A percentile compares a stretch with the other conserved stretches of the same genome.
These are phyloP conservation scores for Neurospora discreta DNA, from an alignment of 495 filamentous ascomycete genomes.

Conservation along the genomic window DNA sequence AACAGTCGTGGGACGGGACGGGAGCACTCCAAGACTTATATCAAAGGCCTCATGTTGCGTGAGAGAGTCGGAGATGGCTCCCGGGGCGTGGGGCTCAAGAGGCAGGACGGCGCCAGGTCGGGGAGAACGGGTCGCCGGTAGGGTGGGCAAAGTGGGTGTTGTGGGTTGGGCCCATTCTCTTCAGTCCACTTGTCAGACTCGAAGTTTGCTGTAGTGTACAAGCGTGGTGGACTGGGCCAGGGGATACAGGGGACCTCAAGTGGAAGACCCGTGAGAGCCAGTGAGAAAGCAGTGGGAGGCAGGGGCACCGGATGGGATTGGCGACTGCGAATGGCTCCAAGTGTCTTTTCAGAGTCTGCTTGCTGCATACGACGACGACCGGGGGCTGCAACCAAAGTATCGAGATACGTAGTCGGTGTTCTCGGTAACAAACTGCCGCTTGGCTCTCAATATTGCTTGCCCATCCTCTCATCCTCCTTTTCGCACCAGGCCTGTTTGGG, in stretches of 20 bases:
- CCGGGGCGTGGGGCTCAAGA: background rate
- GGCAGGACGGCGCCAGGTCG: background rate
- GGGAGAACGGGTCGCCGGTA: background rate
- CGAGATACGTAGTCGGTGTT: background rate
- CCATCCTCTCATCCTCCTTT: background rate
- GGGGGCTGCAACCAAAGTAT: constrained; percentile 6
- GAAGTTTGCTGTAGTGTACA: background rate
- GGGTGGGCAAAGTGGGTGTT: background rate
- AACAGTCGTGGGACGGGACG: background rate
- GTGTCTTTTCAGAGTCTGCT: constrained; percentile 2
- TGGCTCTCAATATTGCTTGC: background rate
- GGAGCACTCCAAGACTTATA: background rate
- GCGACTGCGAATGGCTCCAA: constrained; percentile 9
- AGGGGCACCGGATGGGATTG: constrained; percentile 5
- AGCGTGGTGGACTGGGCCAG: background rate
- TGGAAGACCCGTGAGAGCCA: background rate
- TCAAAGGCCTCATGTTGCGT: background rate
- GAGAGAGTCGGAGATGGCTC: background rate
- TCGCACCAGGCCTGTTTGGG: constrained; percentile 15
- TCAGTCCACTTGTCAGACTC: background rate
- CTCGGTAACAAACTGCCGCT: background rate
- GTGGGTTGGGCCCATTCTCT: background rate
- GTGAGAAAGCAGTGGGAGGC: background rate
- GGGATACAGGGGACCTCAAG: background rate
- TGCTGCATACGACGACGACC: constrained; percentile 3